A percentile compares a stretch with the other conserved stretches of the same genome.
These are phyloP conservation scores for Geotrichum australiense DNA, from an alignment of 1,139 yeast species.

Conservation along the genomic window DNA sequence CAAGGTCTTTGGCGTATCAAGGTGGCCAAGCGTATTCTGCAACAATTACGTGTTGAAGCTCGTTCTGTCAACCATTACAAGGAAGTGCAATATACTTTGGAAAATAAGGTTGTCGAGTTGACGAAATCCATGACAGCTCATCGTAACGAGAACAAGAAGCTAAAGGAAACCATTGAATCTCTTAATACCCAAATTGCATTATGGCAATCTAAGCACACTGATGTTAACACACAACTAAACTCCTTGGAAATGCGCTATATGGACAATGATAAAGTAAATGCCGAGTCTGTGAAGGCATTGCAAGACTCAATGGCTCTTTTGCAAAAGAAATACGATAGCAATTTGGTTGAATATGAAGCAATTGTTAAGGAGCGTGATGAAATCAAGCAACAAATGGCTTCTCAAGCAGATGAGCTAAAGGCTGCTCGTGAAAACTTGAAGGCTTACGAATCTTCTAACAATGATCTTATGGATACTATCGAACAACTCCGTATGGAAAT, in stretches of 20 bases:
- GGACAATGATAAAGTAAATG: slow-evolving; percentile 48
- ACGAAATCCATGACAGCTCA: slow-evolving; percentile 76
- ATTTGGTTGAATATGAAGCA: slow-evolving; percentile 56
- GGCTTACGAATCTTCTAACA: slow-evolving; percentile 29
- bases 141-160: slow-evolving; percentile 70
- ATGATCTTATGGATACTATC: slow-evolving; percentile 52
- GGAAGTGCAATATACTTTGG: slow-evolving; percentile 87
- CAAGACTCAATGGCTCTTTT: slow-evolving; percentile 41
- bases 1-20: slow-evolving; percentile 77
- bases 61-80: slow-evolving; percentile 83
- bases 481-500: slow-evolving; percentile 63
- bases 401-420: slow-evolving; percentile 52
- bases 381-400: slow-evolving; percentile 49
- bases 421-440: slow-evolving; percentile 28
- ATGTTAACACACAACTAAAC: slow-evolving; percentile 26
- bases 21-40: slow-evolving; percentile 60
- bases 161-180: slow-evolving; percentile 54
- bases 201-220: slow-evolving; percentile 32
- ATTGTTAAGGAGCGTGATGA: slow-evolving; percentile 58
- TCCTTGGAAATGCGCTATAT: slow-evolving; percentile 46
- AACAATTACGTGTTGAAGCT: slow-evolving; percentile 68
- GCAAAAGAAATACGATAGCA: slow-evolving; percentile 53
- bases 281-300: slow-evolving; percentile 45
- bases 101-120: slow-evolving; percentile 90
- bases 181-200: slow-evolving; percentile 36